A percentile compares a stretch with the other conserved stretches of the same genome.
phyloP scores from a whole-genome alignment of 331 rosid species.

The Arachis monticola region DNA sequence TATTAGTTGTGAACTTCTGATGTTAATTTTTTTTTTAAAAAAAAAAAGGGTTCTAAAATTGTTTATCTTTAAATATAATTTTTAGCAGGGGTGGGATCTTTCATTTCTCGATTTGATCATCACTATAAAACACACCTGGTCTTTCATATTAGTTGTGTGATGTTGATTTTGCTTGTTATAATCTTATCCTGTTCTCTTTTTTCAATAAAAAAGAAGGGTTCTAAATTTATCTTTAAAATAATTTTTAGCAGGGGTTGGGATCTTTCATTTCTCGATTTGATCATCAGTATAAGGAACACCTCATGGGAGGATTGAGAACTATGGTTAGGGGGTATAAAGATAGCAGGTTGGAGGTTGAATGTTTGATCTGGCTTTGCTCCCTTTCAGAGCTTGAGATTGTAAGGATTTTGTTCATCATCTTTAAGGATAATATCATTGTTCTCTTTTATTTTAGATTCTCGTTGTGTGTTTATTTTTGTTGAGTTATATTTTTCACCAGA shows the following conservation, averaged over 20 bases:
- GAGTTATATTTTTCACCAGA: not conserved
- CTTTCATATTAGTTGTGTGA: not conserved
- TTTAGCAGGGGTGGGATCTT: no score
- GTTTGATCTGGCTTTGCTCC: constrained; percentile 71
- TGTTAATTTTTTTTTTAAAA: no score
- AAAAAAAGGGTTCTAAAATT: no score
- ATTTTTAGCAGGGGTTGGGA: no score
- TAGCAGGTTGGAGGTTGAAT: constrained; percentile 47
- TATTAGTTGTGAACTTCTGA: no score
- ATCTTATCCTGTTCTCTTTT: no score
- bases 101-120: no score
- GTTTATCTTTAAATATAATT: no score
- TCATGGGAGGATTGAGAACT: not conserved
- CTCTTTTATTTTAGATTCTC: not conserved
- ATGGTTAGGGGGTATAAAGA: constrained; percentile 25
- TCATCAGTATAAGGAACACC: not conserved
- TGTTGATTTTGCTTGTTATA: not conserved
- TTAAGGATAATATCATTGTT: not conserved
- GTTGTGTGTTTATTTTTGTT: not conserved
- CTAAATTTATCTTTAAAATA: not conserved
- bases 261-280: no score
- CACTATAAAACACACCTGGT: no score
- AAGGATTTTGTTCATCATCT: not conserved
- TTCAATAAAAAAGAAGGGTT: not conserved
- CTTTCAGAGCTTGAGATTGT: no score